Base-by-base conservation (phyloP, 768 basidiomycete genomes). In the Serendipita sp. region DNA sequence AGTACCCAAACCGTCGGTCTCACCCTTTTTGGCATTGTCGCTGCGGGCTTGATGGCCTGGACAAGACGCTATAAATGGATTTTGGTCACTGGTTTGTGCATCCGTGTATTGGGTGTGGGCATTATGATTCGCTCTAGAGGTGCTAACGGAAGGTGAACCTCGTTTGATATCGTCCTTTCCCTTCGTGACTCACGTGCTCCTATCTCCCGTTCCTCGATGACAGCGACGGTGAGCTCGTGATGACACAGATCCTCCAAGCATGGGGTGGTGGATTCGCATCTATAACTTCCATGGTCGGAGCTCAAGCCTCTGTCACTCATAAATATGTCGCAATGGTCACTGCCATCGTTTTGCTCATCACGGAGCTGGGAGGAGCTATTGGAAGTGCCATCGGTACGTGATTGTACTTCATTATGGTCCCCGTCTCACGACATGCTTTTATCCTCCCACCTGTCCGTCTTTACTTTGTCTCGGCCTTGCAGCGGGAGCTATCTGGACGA, bases 121-220 rank as follows among this genome's bases (percentile, higher is more conserved):
- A 73, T 86, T 28, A 88, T 88, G 86, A 80, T 89, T 67, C 80
- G 81, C 69, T 83, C 86, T 3, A 80, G 84, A 16, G 86, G 86
- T 11, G 81, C 84, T 1, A 75, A 81, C 44, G 81, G 76, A 0
- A 30, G 65, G 16, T 63, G 35, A 15, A 65, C 48, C 32, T 45
- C 13, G 16, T 46, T 18, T 13, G 11, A 13, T 13, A 46, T 46
- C 45, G 24, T 24, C 1, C 24, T 24, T 1, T 24, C 24, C 24
- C 24, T 24, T 24, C 24, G 24, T 60, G 2, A 51, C 48, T 65
- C n/a, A 35, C 51, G 0, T 44, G 7, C 2, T 65, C 18, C 38
- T 3, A 44, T 30, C 35, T 10, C 41, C 45, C n/a, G 30, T 68
- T 69, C 72, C 46, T 70, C 60, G 63, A 38, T 24, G 24, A 24